Evolutionary conservation across 768 basidiomycete genomes (phyloP).

Genomic region (Lactarius psammicola): DNA sequence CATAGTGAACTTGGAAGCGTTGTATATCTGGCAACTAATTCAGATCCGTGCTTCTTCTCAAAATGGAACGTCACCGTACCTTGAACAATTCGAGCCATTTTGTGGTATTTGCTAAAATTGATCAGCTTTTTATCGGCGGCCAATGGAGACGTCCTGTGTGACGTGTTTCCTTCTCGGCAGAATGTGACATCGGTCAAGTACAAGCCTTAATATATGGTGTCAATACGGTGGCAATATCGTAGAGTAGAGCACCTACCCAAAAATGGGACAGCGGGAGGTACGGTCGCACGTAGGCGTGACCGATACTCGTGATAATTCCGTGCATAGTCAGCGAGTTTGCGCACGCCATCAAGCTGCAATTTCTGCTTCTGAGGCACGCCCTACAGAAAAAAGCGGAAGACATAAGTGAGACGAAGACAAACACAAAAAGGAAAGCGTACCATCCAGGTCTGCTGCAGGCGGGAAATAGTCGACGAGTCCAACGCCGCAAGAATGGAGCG

Average conservation of each 20-base stretch:
- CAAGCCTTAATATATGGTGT: constrained; percentile 48
- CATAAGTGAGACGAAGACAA: background rate
- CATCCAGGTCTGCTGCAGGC: constrained; percentile 91
- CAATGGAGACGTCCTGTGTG: constrained; percentile 74
- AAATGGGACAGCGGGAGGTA: constrained; percentile 93
- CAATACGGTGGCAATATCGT: constrained; percentile 9
- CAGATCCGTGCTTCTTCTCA: background rate
- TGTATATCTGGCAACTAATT: constrained; percentile 66
- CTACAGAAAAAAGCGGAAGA: constrained; percentile 41
- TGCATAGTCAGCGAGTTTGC: constrained; percentile 87
- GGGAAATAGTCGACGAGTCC: constrained; percentile 91
- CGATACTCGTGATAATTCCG: constrained; percentile 93
- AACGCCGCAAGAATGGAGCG: constrained; percentile 91
- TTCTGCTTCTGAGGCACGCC: constrained; percentile 85
- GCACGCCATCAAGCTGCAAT: constrained; percentile 69
- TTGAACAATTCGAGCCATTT: constrained; percentile 81
- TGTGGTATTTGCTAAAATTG: constrained; percentile 97
- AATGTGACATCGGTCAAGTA: constrained; percentile 94
- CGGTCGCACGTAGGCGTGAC: constrained; percentile 78
- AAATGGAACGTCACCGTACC: constrained; percentile 41
- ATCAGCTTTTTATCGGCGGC: constrained; percentile 76
- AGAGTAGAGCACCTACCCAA: constrained; percentile 54
- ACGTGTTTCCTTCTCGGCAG: constrained; percentile 92
- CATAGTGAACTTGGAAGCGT: constrained; percentile 85
- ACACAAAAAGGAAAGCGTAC: constrained; percentile 47